These are phyloP conservation scores for Lolium perenne DNA, from an alignment of 176 grass and related monocot species.

Conservation along the genomic window DNA sequence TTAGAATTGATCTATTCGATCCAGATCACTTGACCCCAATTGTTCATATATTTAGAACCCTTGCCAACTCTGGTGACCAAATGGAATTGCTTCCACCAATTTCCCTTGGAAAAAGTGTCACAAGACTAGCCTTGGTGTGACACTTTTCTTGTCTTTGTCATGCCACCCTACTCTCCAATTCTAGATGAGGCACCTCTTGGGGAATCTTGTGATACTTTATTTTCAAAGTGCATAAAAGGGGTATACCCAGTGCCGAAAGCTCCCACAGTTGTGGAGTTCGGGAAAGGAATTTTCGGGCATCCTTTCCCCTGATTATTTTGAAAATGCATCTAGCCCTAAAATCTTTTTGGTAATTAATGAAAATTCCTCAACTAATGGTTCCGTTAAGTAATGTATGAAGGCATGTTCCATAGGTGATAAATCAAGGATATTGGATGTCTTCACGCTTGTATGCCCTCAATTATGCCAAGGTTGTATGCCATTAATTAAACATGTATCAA, in stretches of 20 bases:
- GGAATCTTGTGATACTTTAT: background rate
- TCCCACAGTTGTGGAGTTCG: too few relatives aligned
- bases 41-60: background rate
- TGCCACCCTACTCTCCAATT: background rate
- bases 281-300: too few relatives aligned
- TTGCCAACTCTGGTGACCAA: background rate
- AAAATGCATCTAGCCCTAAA: background rate
- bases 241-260: too few relatives aligned
- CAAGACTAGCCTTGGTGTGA: background rate
- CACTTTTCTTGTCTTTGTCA: background rate
- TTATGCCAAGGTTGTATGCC: too few relatives aligned
- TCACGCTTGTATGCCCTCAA: too few relatives aligned
- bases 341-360: background rate
- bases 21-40: background rate
- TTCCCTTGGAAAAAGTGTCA: background rate
- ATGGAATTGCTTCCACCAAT: background rate
- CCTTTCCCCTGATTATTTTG: too few relatives aligned
- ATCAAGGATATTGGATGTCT: too few relatives aligned
- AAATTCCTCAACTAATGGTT: background rate
- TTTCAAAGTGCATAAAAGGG: background rate
- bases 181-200: background rate
- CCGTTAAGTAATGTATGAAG: background rate
- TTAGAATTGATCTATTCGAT: background rate
- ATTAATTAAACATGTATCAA: too few relatives aligned
- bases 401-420: too few relatives aligned